Percentiles rank a stretch among this genome's conserved stretches.
phyloP scores from a whole-genome alignment of 2,329 filamentous ascomycete species.

The Phialocephala subalpina region DNA sequence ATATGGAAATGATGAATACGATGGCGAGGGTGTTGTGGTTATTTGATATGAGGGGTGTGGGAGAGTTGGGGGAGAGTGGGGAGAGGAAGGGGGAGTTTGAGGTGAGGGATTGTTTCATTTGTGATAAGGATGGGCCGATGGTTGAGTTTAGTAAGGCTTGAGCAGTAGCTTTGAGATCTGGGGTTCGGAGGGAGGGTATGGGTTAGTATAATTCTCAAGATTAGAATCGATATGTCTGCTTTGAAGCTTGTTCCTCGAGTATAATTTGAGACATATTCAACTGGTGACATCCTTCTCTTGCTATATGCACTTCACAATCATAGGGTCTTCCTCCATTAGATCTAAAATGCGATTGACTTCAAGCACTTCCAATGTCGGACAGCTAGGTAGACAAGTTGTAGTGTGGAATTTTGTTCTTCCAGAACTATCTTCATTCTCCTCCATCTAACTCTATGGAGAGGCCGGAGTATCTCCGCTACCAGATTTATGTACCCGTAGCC shows the following conservation, averaged over 20 bases:
- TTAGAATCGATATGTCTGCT: too few species aligned
- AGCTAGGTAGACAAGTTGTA: not conserved
- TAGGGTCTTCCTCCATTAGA: not conserved
- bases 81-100: constrained; percentile 10
- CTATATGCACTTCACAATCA: not conserved
- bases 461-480: not conserved
- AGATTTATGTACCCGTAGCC: not conserved
- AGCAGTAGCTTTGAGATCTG: not conserved
- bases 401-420: not conserved
- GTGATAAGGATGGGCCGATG: constrained; percentile 16
- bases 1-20: constrained; percentile 32
- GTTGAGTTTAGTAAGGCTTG: constrained; percentile 11
- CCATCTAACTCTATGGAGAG: not conserved
- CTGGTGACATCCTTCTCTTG: too few species aligned
- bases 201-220: not conserved
- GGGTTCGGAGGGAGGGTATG: not conserved
- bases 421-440: not conserved
- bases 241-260: too few species aligned
- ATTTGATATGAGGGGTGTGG: constrained; percentile 32
- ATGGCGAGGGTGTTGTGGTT: constrained; percentile 34
- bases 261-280: too few species aligned
- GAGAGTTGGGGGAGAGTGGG: not conserved
- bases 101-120: constrained; percentile 12
- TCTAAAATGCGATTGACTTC: not conserved
- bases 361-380: not conserved